A percentile compares a stretch with the other conserved stretches of the same genome.
Evolutionary conservation across 2,329 filamentous ascomycete genomes (phyloP).

Genomic region (Colletotrichum limetticola): DNA sequence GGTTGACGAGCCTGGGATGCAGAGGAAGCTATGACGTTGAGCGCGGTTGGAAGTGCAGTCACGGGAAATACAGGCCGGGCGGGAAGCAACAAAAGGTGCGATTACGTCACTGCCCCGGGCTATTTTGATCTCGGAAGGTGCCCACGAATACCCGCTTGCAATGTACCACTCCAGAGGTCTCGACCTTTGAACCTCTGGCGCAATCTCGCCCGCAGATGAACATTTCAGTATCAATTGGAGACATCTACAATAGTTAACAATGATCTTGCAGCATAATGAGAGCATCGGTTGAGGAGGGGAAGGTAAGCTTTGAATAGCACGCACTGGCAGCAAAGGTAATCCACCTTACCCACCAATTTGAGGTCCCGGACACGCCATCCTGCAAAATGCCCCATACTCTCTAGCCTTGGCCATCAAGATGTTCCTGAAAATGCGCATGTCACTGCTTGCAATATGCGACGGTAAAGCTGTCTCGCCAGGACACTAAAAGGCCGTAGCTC

Average conservation of each 20-base stretch:
- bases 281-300: not conserved
- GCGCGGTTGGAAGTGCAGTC: not conserved
- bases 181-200: not conserved
- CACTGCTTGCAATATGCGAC: not conserved
- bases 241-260: not conserved
- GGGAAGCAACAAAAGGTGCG: not conserved
- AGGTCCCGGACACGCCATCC: not conserved
- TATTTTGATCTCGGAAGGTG: not conserved
- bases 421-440: not conserved
- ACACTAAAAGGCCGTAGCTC: not conserved
- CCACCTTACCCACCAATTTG: not conserved
- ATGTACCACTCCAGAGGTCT: not conserved
- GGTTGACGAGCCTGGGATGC: conserved; percentile 8
- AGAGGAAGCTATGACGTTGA: conserved; percentile 24
- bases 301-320: not conserved
- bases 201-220: not conserved
- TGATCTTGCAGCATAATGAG: not conserved
- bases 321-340: not conserved
- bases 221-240: not conserved
- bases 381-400: not conserved
- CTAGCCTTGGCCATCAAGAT: not conserved
- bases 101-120: conserved; percentile 17
- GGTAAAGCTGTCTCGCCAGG: not conserved
- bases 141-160: not conserved
- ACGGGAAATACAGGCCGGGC: not conserved